Conservation (phyloP, 2,329 filamentous ascomycete genomes). For the Dactylonectria estremocensis region DNA sequence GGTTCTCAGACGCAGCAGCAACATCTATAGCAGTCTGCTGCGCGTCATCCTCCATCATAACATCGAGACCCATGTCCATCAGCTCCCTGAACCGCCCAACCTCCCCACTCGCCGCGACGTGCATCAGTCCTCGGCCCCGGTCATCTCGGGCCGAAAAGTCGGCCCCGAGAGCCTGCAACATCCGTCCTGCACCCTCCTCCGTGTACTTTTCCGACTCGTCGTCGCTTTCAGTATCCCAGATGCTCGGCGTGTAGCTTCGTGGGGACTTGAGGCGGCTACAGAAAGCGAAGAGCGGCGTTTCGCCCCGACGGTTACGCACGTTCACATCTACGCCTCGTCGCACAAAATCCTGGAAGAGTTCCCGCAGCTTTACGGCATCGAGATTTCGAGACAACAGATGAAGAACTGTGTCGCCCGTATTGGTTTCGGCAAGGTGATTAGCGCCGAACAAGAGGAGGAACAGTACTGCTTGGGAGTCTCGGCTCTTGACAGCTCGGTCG, state of each 20-base stretch:
- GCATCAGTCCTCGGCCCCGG: constrained; percentile 49
- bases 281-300: constrained; percentile 45
- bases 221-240: neutral
- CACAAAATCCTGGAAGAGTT: constrained; percentile 38
- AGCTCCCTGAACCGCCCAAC: constrained; percentile 44
- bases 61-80: constrained; percentile 49
- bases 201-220: neutral
- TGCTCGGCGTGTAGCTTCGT: too few relatives aligned
- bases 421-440: constrained; percentile 30
- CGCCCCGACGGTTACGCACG: constrained; percentile 42
- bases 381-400: constrained; percentile 38
- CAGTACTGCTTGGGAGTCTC: neutral
- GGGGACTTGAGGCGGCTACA: neutral
- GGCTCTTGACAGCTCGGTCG: neutral
- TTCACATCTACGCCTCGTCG: constrained; percentile 43
- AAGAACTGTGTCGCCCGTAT: constrained; percentile 40
- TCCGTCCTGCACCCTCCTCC: constrained; percentile 7
- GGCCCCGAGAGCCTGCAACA: constrained; percentile 41
- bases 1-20: constrained; percentile 51
- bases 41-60: constrained; percentile 47
- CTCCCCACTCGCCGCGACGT: constrained; percentile 45
- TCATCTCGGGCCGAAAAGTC: constrained; percentile 48
- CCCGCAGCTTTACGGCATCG: neutral
- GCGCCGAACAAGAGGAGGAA: constrained; percentile 42
- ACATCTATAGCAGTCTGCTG: constrained; percentile 53